A percentile compares a stretch with the other conserved stretches of the same genome.
Conservation (phyloP, 2,329 filamentous ascomycete species). For the Gremmenia infestans region DNA sequence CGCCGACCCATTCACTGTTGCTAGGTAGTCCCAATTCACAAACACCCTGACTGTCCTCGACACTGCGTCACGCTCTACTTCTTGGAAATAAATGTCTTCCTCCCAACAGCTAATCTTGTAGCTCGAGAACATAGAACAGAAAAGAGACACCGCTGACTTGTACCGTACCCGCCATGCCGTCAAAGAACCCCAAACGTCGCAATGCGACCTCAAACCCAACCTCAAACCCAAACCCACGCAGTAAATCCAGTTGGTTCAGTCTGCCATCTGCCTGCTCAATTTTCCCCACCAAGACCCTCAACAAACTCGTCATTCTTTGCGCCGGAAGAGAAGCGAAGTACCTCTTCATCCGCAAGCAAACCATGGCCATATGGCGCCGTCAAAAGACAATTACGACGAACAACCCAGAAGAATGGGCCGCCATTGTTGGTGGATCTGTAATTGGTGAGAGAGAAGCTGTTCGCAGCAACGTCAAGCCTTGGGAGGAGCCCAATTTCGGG, state of each 20-base stretch:
- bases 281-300: background rate
- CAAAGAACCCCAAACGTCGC: background rate
- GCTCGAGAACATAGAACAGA: too few relatives aligned
- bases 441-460: constrained; percentile 1
- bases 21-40: too few relatives aligned
- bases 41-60: too few relatives aligned
- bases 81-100: too few relatives aligned
- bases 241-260: background rate
- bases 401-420: constrained; percentile 8
- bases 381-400: background rate
- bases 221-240: background rate
- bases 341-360: constrained; percentile 5
- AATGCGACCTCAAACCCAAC: background rate
- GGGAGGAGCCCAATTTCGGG: constrained; percentile 11
- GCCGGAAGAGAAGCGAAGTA: constrained; percentile 6
- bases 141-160: background rate
- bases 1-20: too few relatives aligned
- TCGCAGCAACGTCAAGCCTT: constrained; percentile 3
- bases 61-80: too few relatives aligned
- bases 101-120: too few relatives aligned
- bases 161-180: background rate
- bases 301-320: constrained; percentile 12
- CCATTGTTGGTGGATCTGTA: constrained; percentile 11
- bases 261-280: background rate
- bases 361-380: background rate